These are phyloP conservation scores for Aspergillus sp. DNA, from an alignment of 2,329 filamentous ascomycete species.

Conservation along the genomic window DNA sequence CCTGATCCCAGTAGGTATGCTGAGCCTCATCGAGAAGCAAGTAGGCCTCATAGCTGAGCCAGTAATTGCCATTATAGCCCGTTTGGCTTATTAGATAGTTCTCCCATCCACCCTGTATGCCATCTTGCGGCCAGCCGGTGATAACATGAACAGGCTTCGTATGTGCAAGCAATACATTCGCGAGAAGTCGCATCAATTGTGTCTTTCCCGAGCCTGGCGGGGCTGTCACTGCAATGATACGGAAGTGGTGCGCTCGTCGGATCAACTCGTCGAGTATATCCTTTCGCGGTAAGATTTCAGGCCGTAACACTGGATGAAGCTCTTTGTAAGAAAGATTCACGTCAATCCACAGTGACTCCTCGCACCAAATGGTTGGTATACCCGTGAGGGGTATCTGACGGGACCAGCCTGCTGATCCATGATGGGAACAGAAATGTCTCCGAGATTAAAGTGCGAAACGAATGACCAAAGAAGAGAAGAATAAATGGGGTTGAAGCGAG, in stretches of 20 bases:
- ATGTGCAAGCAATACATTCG: constrained; percentile 18
- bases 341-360: not conserved
- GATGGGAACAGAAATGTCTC: too few species aligned
- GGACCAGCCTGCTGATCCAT: not conserved
- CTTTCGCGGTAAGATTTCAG: not conserved
- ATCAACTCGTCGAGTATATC: constrained; percentile 12
- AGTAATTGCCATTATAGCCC: constrained; percentile 13
- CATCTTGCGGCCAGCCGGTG: constrained; percentile 8
- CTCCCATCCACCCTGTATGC: constrained; percentile 4
- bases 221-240: constrained; percentile 17
- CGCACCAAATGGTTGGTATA: not conserved
- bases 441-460: too few species aligned
- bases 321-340: not conserved
- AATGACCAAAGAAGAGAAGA: too few species aligned
- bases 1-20: constrained; percentile 15
- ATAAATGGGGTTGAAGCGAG: too few species aligned
- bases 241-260: constrained; percentile 10
- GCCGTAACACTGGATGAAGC: not conserved
- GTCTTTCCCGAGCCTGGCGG: constrained; percentile 21
- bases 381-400: not conserved
- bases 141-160: constrained; percentile 16
- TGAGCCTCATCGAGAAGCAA: constrained; percentile 24
- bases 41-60: constrained; percentile 13
- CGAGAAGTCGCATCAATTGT: constrained; percentile 17
- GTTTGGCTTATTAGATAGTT: constrained; percentile 14